Conservation (phyloP, 441 rosid species). For the Kokia cookei region DNA sequence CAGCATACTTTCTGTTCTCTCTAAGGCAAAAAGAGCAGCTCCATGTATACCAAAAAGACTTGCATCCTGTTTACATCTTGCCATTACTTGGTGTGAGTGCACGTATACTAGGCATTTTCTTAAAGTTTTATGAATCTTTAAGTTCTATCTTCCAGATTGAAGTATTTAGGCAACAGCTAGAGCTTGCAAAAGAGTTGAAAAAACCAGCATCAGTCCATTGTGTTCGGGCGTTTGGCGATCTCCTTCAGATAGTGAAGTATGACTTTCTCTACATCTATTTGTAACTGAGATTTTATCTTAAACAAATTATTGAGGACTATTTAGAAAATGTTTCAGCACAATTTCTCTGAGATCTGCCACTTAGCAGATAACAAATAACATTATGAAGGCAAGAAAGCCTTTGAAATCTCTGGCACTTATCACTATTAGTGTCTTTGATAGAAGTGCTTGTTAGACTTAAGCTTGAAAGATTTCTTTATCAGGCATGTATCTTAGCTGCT, state of each 20-base stretch:
- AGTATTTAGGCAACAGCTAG: constrained; percentile 71
- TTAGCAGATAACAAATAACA: neutral
- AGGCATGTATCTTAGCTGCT: neutral
- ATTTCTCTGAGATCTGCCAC: neutral
- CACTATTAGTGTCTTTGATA: neutral
- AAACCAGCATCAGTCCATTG: constrained; percentile 80
- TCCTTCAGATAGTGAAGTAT: constrained; percentile 75
- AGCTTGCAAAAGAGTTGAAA: constrained; percentile 77
- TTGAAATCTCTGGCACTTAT: neutral
- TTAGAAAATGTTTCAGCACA: neutral
- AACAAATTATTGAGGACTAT: neutral
- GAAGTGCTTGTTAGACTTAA: neutral
- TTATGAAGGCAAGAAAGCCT: neutral
- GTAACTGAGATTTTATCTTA: neutral
- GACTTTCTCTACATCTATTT: neutral
- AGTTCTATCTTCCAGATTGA: constrained; percentile 35
- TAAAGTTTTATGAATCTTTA: neutral
- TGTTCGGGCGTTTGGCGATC: constrained; percentile 79
- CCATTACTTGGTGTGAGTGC: neutral
- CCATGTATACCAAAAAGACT: neutral
- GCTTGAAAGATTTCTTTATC: too few species aligned
- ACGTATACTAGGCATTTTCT: neutral
- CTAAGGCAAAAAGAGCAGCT: neutral
- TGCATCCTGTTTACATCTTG: neutral
- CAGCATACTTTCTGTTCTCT: too few species aligned